Percentiles rank a stretch among this genome's conserved stretches.
phyloP scores from a whole-genome alignment of 345 rosid genomes.

The Salix brachista region DNA sequence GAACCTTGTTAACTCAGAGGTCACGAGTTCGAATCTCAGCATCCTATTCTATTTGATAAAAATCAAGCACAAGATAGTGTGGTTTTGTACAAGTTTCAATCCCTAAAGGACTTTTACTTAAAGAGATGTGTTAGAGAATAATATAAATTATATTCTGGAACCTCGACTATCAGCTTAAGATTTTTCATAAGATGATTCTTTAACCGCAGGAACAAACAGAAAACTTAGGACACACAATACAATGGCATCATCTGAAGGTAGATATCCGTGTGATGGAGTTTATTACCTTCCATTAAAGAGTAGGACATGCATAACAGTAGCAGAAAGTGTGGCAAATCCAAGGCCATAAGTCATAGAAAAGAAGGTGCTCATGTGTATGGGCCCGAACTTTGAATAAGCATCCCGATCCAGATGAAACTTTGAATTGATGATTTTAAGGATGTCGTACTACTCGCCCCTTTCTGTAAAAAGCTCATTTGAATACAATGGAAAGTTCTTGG shows the following conservation, averaged over 20 bases:
- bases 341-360: constrained; percentile 73
- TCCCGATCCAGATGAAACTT: constrained; percentile 54
- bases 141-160: too few relatives aligned
- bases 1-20: too few relatives aligned
- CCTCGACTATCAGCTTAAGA: too few relatives aligned
- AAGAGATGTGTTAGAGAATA: too few relatives aligned
- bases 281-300: constrained; percentile 50
- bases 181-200: too few relatives aligned
- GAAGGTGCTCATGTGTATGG: constrained; percentile 59
- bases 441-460: constrained; percentile 50
- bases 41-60: too few relatives aligned
- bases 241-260: constrained; percentile 47
- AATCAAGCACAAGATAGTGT: too few relatives aligned
- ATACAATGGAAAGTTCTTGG: constrained; percentile 65
- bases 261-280: not conserved
- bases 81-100: too few relatives aligned
- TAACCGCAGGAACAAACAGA: not conserved
- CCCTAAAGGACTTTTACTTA: too few relatives aligned
- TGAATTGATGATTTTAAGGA: constrained; percentile 45
- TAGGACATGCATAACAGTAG: constrained; percentile 59
- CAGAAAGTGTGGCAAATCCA: constrained; percentile 72
- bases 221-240: constrained; percentile 27
- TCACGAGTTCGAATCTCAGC: too few relatives aligned
- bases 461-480: constrained; percentile 47
- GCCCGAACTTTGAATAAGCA: constrained; percentile 45